Evolutionary conservation across 2,329 filamentous ascomycete species (phyloP), one percentile per base, ranked within the genome.

Genomic region (Sclerotinia borealis): DNA sequence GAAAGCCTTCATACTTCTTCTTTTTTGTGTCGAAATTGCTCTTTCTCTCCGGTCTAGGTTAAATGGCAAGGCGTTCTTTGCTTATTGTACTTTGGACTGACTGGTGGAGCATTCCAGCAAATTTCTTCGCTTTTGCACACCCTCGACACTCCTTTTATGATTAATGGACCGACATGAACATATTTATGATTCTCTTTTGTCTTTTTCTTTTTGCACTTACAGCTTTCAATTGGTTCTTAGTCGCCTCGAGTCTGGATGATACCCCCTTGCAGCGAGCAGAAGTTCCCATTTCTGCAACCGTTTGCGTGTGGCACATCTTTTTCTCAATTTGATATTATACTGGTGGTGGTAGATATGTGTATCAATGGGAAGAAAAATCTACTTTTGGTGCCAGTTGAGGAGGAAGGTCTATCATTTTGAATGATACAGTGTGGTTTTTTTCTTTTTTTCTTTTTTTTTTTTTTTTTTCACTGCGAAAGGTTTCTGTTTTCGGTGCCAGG

Each of bases 151-250:
- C 54, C 11, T 56, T 56, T 56, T 56, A 56, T 56, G 54, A 45
- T 34, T 56, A 56, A 56, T 56, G 54, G 54, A 34, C 29, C 29
- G 27, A 43, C n/a, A 56, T 56, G 54, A 56, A 56, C 54, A 56
- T 56, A 45, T 9, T 54, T 56, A 56, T 56, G 54, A 56, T 56
- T 56, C 45, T 56, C 39, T 43, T 56, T 56, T 56, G 39, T 56
- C 9, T 3, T 25, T 45, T 56, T 9, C 25, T 43, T 19, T 34
- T 56, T 34, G 13, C 27, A 31, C 27, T 56, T 45, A 10, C 39
- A 25, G 27, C 39, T 45, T 56, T 56, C 39, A 36, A 56, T 43
- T 56, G 54, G 29, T 56, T 45, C n/a, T 25, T 27, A 25, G 13
- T 56, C 19, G 29, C 39, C 54, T 56, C 39, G 15, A 56, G n/a